These are phyloP conservation scores for Daldinia vernicosa DNA, from an alignment of 495 filamentous ascomycete genomes.

Conservation along the genomic window DNA sequence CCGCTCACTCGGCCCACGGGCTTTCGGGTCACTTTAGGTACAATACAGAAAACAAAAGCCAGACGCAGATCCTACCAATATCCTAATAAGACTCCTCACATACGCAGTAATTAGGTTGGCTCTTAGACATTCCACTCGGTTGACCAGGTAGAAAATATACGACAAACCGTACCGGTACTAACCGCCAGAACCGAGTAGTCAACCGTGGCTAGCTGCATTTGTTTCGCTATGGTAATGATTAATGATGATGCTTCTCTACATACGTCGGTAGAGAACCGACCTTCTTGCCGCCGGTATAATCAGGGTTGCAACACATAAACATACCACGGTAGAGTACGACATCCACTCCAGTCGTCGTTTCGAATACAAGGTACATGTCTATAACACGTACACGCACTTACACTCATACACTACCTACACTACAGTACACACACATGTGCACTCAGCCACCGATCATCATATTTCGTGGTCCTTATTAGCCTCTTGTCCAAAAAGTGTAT, in stretches of 20 bases:
- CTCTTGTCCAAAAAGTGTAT: slow-evolving; percentile 37
- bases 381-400: neutral
- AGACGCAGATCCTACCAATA: slow-evolving; percentile 25
- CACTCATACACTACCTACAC: neutral
- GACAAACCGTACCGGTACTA: slow-evolving; percentile 4
- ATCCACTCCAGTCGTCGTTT: slow-evolving; percentile 3
- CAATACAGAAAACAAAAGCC: slow-evolving; percentile 23
- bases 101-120: slow-evolving; percentile 16
- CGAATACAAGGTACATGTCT: neutral
- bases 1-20: slow-evolving; percentile 30
- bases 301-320: slow-evolving; percentile 33
- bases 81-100: slow-evolving; percentile 11
- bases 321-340: slow-evolving; percentile 12
- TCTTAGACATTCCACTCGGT: slow-evolving; percentile 7
- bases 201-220: slow-evolving; percentile 36
- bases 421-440: neutral
- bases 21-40: slow-evolving; percentile 10
- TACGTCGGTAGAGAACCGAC: neutral
- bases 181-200: slow-evolving; percentile 7
- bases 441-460: slow-evolving; percentile 42
- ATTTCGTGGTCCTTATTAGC: slow-evolving; percentile 34
- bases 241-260: neutral
- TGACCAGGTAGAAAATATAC: neutral
- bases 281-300: slow-evolving; percentile 27
- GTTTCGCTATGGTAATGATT: slow-evolving; percentile 16